Evolutionary conservation across 306 rosid genomes (phyloP).

Genomic region (Mimosa bimucronata): DNA sequence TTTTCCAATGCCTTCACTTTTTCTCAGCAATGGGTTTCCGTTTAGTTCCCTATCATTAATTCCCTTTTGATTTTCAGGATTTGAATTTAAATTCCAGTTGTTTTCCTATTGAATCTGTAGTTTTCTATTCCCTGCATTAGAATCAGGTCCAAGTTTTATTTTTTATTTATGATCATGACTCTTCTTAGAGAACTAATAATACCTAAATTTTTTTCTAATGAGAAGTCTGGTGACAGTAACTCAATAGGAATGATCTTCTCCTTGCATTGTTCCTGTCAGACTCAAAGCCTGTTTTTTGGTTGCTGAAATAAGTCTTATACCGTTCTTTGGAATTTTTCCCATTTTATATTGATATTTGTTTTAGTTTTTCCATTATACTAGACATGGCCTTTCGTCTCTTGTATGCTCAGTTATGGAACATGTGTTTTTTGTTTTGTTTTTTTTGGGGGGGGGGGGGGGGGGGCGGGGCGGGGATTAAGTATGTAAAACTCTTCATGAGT

Average conservation of each 20-base stretch:
- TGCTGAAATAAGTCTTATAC: not conserved
- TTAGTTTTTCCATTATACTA: not conserved
- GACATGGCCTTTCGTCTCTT: too few relatives aligned
- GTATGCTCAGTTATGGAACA: too few relatives aligned
- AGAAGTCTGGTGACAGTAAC: conserved; percentile 1
- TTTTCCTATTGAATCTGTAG: conserved; percentile 23
- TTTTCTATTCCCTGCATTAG: conserved; percentile 30
- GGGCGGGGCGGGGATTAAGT: too few relatives aligned
- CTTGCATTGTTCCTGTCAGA: not conserved
- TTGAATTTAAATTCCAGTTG: not conserved
- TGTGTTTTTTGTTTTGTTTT: too few relatives aligned
- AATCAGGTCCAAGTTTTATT: not conserved
- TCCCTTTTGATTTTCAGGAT: conserved; percentile 43
- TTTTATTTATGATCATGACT: conserved; percentile 4
- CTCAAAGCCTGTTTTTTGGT: not conserved
- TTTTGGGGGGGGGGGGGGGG: too few relatives aligned
- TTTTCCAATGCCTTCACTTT: conserved; percentile 40
- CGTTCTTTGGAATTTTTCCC: not conserved
- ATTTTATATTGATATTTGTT: not conserved
- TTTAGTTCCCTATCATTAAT: conserved; percentile 31
- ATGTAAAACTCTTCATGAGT: too few relatives aligned
- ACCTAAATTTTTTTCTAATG: not conserved
- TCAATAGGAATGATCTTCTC: not conserved
- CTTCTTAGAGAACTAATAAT: not conserved
- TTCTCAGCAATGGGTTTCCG: conserved; percentile 7